A percentile compares a stretch with the other conserved stretches of the same genome.
Conservation (phyloP, 768 basidiomycete species). For the Mycena galopus region DNA sequence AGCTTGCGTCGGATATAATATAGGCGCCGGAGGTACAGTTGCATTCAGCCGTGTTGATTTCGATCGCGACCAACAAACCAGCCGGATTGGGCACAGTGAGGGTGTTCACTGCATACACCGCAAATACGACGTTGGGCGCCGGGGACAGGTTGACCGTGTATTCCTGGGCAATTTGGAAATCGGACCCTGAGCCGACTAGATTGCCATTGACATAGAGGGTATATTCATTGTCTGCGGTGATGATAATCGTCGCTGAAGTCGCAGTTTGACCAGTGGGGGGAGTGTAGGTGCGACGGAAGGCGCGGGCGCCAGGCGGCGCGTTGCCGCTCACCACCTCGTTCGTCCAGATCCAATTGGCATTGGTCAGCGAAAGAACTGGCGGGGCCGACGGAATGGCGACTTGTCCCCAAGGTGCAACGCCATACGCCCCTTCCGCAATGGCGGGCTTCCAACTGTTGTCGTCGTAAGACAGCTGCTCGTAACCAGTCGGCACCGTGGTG, state of each 20-base stretch:
- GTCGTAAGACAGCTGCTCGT: constrained; percentile 46
- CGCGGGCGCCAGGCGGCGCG: constrained; percentile 42
- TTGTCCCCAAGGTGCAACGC: constrained; percentile 33
- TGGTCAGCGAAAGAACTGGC: constrained; percentile 40
- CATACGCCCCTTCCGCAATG: constrained; percentile 40
- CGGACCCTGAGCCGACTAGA: constrained; percentile 40
- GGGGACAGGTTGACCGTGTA: constrained; percentile 38
- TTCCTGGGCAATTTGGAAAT: constrained; percentile 33
- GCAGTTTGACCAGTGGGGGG: constrained; percentile 41
- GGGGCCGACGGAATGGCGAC: constrained; percentile 35
- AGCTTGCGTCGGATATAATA: constrained; percentile 40
- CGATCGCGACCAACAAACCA: constrained; percentile 37
- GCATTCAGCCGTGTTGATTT: constrained; percentile 34
- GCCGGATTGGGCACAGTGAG: constrained; percentile 32
- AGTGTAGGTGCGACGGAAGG: constrained; percentile 46
- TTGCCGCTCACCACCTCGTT: constrained; percentile 41
- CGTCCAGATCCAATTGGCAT: constrained; percentile 50
- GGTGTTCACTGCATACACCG: constrained; percentile 32
- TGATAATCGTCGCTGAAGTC: constrained; percentile 41
- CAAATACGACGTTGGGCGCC: constrained; percentile 37
- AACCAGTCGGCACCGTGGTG: constrained; percentile 42
- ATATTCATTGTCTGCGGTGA: constrained; percentile 44
- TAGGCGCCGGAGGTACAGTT: constrained; percentile 33
- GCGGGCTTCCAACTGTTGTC: constrained; percentile 48
- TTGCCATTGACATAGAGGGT: constrained; percentile 47